Evolutionary conservation across 1,139 yeast species (phyloP), one percentile per base, ranked within the genome.

Genomic region (Yamadazyma jaroonii): DNA sequence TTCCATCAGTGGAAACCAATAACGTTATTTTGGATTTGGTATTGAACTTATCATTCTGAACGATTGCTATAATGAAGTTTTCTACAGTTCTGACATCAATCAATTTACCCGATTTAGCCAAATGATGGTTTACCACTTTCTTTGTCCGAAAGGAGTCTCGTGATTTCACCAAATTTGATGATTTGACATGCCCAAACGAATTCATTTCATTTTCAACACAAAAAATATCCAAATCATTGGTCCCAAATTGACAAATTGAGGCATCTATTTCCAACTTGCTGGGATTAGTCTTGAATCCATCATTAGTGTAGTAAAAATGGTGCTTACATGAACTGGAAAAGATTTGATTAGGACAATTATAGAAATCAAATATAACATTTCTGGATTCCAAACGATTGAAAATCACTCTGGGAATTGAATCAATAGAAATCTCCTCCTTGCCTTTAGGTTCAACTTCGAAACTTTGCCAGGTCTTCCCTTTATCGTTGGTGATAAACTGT

Each of bases 1-100:
- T 42, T 2, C 79, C 84, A 54, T 84, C 84, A 39, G 69, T 74
- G 2, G 92, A 81, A 4, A 82, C 73, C 40, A 68, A 71, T 27
- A 85, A 55, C 2, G 70, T 58, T 1, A 79, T 64, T 29, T 61
- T 60, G 1, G 81, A 67, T 23, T 59, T 53, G 20, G 47, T 44
- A 36, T 59, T 64, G 49, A 66, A 76, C 48, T 70, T 67, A 54
- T 79, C 84, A 29, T 68, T 55, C 42, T 67, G 72, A 5, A 73
- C 69, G 20, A 75, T 72, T 2, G 72, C 78, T 4, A 81, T 70
- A 34, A 80, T 49, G 50, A 81, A 84, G 11, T 70, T 62, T 43
- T 71, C 74, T 25, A 72, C 71, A 3, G 78, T 69, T 25, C 71
- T 61, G 9, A 84, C 40, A 32, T 72, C 78, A 21, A 73, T 50